Evolutionary conservation across 2,329 filamentous ascomycete species (phyloP).

Genomic region (Myriosclerotinia scirpicola): DNA sequence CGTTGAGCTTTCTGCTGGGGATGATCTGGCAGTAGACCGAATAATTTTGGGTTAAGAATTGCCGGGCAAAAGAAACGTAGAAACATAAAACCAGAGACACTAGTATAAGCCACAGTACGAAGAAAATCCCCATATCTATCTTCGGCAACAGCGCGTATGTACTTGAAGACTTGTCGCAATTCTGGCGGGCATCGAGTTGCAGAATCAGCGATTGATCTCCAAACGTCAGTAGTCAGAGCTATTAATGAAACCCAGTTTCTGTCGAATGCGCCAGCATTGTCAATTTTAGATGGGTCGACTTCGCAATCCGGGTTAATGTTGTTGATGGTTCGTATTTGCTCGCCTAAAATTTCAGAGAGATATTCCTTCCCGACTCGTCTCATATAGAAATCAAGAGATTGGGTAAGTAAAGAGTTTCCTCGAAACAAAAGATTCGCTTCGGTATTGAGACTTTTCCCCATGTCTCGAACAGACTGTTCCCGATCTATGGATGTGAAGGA

Average conservation of each 20-base stretch:
- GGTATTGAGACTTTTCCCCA: conserved; percentile 74
- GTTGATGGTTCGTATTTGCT: conserved; percentile 86
- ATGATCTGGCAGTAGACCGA: conserved; percentile 79
- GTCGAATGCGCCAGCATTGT: conserved; percentile 66
- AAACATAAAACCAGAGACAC: conserved; percentile 92
- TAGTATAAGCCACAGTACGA: conserved; percentile 86
- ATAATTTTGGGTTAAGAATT: conserved; percentile 93
- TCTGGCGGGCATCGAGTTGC: conserved; percentile 75
- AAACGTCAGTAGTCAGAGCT: conserved; percentile 75
- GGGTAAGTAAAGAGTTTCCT: conserved; percentile 90
- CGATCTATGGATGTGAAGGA: conserved; percentile 64
- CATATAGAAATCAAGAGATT: conserved; percentile 94
- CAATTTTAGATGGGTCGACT: conserved; percentile 83
- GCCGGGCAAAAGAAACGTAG: conserved; percentile 93
- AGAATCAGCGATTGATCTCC: conserved; percentile 79
- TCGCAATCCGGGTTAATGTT: conserved; percentile 90
- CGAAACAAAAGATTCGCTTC: conserved; percentile 95
- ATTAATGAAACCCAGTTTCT: conserved; percentile 81
- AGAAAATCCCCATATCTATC: conserved; percentile 93
- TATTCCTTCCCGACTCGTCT: conserved; percentile 90
- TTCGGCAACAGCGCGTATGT: conserved; percentile 87
- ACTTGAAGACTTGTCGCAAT: conserved; percentile 81
- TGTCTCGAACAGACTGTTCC: conserved; percentile 71
- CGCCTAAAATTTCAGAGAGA: conserved; percentile 79
- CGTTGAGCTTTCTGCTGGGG: conserved; percentile 80